A percentile compares a stretch with the other conserved stretches of the same genome.
Evolutionary conservation across 768 basidiomycete species (phyloP).

Genomic region (Panellus pusillus): DNA sequence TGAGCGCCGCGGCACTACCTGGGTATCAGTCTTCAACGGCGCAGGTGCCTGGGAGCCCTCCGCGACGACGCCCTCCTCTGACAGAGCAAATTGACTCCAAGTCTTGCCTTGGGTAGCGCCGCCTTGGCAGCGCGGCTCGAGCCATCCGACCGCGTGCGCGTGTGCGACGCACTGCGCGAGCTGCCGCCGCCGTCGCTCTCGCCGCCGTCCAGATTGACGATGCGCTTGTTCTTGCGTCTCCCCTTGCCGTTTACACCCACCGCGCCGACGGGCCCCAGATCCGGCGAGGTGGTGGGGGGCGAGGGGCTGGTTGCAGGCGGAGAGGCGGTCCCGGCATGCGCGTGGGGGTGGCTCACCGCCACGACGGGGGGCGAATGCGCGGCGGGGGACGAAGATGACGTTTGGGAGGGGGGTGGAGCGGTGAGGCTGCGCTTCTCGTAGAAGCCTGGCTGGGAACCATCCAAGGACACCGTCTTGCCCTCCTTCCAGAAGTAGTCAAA

Average conservation of each 20-base stretch:
- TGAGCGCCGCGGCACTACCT: conserved; percentile 25
- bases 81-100: conserved; percentile 21
- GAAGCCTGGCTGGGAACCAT: conserved; percentile 69
- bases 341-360: conserved; percentile 47
- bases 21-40: conserved; percentile 14
- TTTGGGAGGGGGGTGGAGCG: conserved; percentile 49
- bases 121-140: conserved; percentile 22
- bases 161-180: conserved; percentile 28
- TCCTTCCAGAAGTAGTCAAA: conserved; percentile 86
- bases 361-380: conserved; percentile 62
- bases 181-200: conserved; percentile 36
- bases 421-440: conserved; percentile 67
- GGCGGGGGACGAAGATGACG: conserved; percentile 49
- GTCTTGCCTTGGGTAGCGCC: conserved; percentile 22
- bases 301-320: conserved; percentile 28
- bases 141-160: conserved; percentile 33
- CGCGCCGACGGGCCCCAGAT: conserved; percentile 36
- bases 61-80: conserved; percentile 7
- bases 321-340: conserved; percentile 22
- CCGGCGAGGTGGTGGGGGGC: conserved; percentile 48
- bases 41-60: conserved; percentile 6
- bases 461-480: conserved; percentile 73
- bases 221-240: conserved; percentile 69
- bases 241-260: conserved; percentile 40
- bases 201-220: conserved; percentile 73